Evolutionary conservation across 163 green algal genomes (phyloP).

Genomic region (Prototheca wickerhamii): DNA sequence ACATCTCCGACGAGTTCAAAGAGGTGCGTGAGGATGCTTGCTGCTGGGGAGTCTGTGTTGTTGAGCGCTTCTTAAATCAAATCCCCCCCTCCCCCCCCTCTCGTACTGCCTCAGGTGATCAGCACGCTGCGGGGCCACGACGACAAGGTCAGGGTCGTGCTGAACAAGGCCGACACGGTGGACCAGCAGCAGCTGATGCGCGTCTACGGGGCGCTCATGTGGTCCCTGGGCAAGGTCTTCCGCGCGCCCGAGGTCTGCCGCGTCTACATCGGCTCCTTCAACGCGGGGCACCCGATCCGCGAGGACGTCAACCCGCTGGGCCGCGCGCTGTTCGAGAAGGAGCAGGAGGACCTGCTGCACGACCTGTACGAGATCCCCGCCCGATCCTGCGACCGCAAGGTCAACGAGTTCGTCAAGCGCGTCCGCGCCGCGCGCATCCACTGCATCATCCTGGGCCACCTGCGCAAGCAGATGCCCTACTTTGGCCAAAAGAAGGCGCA

Average conservation of each 20-base stretch:
- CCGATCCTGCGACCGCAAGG: constrained; percentile 75
- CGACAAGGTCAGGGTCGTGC: constrained; percentile 92
- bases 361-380: constrained; percentile 86
- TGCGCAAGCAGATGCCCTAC: constrained; percentile 83
- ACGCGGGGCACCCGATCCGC: constrained; percentile 56
- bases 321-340: constrained; percentile 74
- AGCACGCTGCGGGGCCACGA: constrained; percentile 76
- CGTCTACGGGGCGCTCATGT: constrained; percentile 99
- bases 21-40: constrained; percentile 20
- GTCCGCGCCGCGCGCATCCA: constrained; percentile 84
- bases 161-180: constrained; percentile 95
- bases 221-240: constrained; percentile 92
- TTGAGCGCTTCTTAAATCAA: not conserved
- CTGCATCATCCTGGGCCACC: constrained; percentile 81
- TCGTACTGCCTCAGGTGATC: constrained; percentile 63
- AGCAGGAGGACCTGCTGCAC: constrained; percentile 84
- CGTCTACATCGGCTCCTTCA: constrained; percentile 66
- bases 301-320: constrained; percentile 69
- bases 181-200: constrained; percentile 93
- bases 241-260: constrained; percentile 80
- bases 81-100: not conserved
- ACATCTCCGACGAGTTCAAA: constrained; percentile 98
- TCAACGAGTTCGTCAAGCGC: constrained; percentile 99
- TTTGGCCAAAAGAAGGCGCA: constrained; percentile 84
- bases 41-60: not conserved